Evolutionary conservation across 768 basidiomycete genomes (phyloP).

Genomic region (Naganishia vaughanmartiniae): DNA sequence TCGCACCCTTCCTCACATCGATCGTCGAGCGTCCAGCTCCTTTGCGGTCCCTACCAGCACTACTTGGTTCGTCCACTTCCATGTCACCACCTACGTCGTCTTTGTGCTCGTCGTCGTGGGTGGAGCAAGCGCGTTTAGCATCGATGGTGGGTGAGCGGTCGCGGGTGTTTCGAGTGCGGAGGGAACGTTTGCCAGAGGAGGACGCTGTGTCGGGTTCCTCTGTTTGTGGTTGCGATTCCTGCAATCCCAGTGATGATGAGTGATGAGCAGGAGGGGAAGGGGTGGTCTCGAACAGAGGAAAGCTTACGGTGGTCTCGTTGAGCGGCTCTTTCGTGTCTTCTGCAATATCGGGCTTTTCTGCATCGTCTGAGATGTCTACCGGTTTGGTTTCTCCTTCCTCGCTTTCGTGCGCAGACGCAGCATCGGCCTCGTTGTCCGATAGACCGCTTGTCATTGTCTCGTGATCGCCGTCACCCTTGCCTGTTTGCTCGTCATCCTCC

Average conservation of each 20-base stretch:
- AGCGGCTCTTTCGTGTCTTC: not conserved
- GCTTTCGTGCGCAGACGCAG: constrained; percentile 53
- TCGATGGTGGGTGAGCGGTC: not conserved
- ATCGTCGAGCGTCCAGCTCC: too few relatives aligned
- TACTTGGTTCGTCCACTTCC: not conserved
- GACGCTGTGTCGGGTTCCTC: constrained; percentile 41
- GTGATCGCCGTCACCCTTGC: constrained; percentile 54
- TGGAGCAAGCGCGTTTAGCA: not conserved
- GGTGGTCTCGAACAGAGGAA: not conserved
- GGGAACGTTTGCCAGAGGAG: not conserved
- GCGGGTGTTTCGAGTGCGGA: not conserved
- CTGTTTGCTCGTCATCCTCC: constrained; percentile 52
- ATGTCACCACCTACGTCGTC: constrained; percentile 7
- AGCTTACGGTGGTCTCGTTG: not conserved
- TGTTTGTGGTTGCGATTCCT: constrained; percentile 50
- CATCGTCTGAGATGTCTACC: constrained; percentile 25
- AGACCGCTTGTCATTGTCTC: constrained; percentile 52
- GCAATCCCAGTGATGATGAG: not conserved
- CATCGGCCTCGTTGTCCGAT: constrained; percentile 59
- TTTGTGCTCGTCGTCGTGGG: not conserved
- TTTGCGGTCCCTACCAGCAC: not conserved
- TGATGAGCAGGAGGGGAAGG: not conserved
- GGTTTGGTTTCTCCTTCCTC: constrained; percentile 44
- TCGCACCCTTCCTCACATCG: not conserved
- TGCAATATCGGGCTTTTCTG: constrained; percentile 39